Evolutionary conservation across 75 land plant species (phyloP), one percentile per base, ranked within the genome.

Genomic region (Gnetum montanum): DNA sequence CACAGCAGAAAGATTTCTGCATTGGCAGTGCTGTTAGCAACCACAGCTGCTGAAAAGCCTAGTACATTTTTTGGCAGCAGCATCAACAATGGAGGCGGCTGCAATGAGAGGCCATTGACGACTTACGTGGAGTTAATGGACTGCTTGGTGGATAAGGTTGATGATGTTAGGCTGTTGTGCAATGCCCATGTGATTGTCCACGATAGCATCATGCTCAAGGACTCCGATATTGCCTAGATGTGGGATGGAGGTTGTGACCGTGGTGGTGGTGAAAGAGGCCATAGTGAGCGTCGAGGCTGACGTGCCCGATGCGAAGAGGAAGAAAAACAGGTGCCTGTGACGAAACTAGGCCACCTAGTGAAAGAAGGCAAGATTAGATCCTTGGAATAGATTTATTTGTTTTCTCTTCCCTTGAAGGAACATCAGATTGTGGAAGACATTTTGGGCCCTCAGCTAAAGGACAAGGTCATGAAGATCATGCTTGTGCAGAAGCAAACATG

Each of bases 301-400:
- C 64, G 75, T 2, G 62, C 74, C 8, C 83, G 84, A 10, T 66
- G 70, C 0, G 80, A 79, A 7, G 96, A 90, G 67, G 96, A 90
- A 64, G 87, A 86, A 69, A 73, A 86, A 25, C 86, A 91, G 96
- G 91, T 90, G 11, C 91, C 91, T 0, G 86, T 86, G 4, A 85
- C 96, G 12, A 90, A 90, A 70, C 86, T 90, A 23, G 96, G 96
- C 12, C 76, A 91, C 44, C 68, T 90, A n/a, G 96, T 90, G 8
- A 90, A 79, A 59, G 96, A 79, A 1, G 76, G 76, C 0, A 82
- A 86, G 61, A 90, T 90, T 69, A 36, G 31, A 2, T 50, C 62
- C 36, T 25, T 90, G 43, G 91, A 90, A 69, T 81, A 86, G 70
- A 89, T 85, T 62, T 89, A 89, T 60, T 83, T 89, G 45, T 88